A percentile compares a stretch with the other conserved stretches of the same genome.
Conservation (phyloP, 164 flowering plant species). For the Piper longum region DNA sequence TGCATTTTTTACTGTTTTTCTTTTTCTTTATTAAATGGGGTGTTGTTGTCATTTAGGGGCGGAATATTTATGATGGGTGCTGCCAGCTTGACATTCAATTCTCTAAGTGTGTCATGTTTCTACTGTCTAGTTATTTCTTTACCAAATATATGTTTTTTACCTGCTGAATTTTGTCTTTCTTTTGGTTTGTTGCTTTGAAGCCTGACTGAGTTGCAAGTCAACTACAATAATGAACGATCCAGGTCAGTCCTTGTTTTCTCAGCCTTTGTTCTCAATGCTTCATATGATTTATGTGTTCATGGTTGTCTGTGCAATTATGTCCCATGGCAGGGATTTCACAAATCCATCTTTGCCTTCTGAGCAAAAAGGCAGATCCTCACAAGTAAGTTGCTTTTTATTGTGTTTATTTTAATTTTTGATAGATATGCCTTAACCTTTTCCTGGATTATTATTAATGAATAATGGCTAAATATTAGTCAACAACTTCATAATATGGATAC, state of each 20-base stretch:
- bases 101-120: constrained; percentile 55
- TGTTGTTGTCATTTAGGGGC: constrained; percentile 39
- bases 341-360: constrained; percentile 85
- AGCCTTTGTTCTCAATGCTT: not conserved
- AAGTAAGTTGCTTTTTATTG: constrained; percentile 29
- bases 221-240: constrained; percentile 89
- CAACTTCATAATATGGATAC: no score
- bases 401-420: not conserved
- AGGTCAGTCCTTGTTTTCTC: constrained; percentile 31
- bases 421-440: not conserved
- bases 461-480: no score
- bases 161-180: not conserved
- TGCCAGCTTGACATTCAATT: constrained; percentile 95
- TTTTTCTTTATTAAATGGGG: not conserved
- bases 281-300: not conserved
- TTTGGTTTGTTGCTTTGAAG: constrained; percentile 21
- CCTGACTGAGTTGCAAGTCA: constrained; percentile 92
- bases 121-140: constrained; percentile 2
- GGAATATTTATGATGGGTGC: constrained; percentile 98
- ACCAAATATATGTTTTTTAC: not conserved
- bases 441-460: not conserved
- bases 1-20: no score
- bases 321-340: constrained; percentile 43
- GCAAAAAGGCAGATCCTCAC: constrained; percentile 77
- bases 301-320: not conserved